These are phyloP conservation scores for Casuarina glauca DNA, from an alignment of 306 rosid genomes.

Conservation along the genomic window DNA sequence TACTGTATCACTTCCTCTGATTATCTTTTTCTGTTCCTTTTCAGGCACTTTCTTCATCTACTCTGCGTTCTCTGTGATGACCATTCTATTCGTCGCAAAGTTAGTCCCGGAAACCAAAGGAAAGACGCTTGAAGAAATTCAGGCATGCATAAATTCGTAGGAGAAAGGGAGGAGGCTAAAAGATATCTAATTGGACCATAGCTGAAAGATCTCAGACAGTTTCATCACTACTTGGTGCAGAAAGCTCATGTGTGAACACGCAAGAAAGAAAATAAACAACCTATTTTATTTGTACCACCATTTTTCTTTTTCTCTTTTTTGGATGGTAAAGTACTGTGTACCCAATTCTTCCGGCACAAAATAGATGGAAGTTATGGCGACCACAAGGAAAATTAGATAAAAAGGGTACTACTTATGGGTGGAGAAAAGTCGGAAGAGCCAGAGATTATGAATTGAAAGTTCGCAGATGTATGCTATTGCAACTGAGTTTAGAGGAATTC, in stretches of 20 bases:
- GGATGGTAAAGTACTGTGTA: neutral
- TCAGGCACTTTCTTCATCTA: conserved; percentile 75
- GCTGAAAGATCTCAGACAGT: neutral
- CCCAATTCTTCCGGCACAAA: conserved; percentile 23
- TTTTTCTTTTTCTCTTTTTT: neutral
- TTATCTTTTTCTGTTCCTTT: conserved; percentile 9
- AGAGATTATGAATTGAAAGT: neutral
- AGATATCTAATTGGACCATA: neutral
- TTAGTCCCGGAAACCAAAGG: conserved; percentile 94
- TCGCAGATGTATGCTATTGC: neutral
- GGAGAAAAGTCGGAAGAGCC: neutral
- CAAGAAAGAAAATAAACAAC: neutral
- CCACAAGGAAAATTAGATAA: conserved; percentile 6
- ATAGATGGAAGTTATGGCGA: conserved; percentile 2
- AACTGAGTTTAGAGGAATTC: no score
- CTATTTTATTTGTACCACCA: neutral
- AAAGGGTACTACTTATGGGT: neutral
- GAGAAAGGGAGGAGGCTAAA: neutral
- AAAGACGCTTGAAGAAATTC: conserved; percentile 87
- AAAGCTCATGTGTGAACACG: neutral
- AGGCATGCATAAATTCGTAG: conserved; percentile 55
- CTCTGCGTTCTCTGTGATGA: conserved; percentile 60
- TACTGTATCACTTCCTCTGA: conserved; percentile 2
- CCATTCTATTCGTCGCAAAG: conserved; percentile 68
- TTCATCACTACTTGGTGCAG: conserved; percentile 11